Conservation (phyloP, 345 rosid genomes). For the Eucalyptus urophylla region DNA sequence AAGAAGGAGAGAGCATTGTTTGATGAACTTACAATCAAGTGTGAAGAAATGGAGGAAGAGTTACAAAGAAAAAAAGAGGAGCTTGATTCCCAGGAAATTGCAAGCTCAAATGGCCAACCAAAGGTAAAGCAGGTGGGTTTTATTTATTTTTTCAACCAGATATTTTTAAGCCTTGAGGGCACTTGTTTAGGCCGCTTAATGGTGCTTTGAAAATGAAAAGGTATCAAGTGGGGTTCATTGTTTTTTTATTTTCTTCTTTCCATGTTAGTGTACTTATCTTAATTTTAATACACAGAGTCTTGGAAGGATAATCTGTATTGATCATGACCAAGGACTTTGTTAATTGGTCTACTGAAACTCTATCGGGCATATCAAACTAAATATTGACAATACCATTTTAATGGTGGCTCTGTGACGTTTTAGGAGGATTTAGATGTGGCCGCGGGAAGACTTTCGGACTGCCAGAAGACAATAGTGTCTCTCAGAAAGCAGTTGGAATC, state of each 20-base stretch:
- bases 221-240: not conserved
- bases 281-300: not conserved
- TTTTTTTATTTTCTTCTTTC: not conserved
- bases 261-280: not conserved
- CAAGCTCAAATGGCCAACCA: slow-evolving; percentile 21
- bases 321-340: not conserved
- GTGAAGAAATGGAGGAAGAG: slow-evolving; percentile 60
- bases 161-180: not conserved
- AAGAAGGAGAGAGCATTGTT: slow-evolving; percentile 41
- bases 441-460: slow-evolving; percentile 75
- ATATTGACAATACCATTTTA: not conserved
- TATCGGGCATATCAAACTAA: not conserved
- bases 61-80: slow-evolving; percentile 33
- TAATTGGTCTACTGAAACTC: not conserved
- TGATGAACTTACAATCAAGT: slow-evolving; percentile 34
- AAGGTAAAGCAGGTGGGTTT: slow-evolving; percentile 69
- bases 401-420: not conserved
- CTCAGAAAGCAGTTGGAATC: slow-evolving; percentile 78
- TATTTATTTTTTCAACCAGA: not conserved
- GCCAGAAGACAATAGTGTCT: slow-evolving; percentile 92
- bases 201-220: not conserved
- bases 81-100: slow-evolving; percentile 25
- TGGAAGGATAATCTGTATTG: not conserved
- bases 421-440: slow-evolving; percentile 84
- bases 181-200: not conserved